A percentile compares a stretch with the other conserved stretches of the same genome.
Evolutionary conservation across 352 stramenopile genomes (phyloP).

Genomic region (Globisporangium barbulae): DNA sequence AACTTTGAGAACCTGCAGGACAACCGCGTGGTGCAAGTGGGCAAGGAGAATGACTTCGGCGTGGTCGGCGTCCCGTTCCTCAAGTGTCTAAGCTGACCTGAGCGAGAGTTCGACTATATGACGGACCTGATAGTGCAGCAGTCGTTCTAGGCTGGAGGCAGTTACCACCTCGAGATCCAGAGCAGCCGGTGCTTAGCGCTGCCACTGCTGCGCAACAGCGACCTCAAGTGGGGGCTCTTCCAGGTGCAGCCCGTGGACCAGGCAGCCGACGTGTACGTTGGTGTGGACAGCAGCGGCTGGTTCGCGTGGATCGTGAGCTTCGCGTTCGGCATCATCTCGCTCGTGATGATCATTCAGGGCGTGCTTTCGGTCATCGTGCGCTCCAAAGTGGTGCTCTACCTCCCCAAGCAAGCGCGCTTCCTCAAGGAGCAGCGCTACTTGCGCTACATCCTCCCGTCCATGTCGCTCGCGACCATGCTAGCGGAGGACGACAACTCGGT

Average conservation of each 20-base stretch:
- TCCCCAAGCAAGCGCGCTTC: neutral
- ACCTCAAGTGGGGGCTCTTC: constrained; percentile 23
- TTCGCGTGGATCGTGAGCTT: constrained; percentile 16
- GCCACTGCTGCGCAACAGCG: constrained; percentile 12
- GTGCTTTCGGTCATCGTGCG: neutral
- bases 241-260: constrained; percentile 15
- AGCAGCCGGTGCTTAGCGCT: constrained; percentile 28
- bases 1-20: constrained; percentile 26
- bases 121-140: constrained; percentile 31
- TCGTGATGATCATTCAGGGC: constrained; percentile 21
- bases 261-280: constrained; percentile 11
- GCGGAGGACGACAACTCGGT: constrained; percentile 6
- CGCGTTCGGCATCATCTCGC: constrained; percentile 27
- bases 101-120: constrained; percentile 24
- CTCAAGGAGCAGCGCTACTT: constrained; percentile 5
- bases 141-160: constrained; percentile 31
- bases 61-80: constrained; percentile 24
- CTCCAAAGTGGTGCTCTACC: constrained; percentile 9
- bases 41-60: constrained; percentile 27
- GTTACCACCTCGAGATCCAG: constrained; percentile 32
- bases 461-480: constrained; percentile 14
- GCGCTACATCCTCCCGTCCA: constrained; percentile 12
- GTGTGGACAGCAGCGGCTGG: constrained; percentile 19
- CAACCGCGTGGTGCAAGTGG: constrained; percentile 23
- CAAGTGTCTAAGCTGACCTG: constrained; percentile 22